Conservation (phyloP, 2,329 filamentous ascomycete species). For the Pseudovirgaria hyperparasitica region DNA sequence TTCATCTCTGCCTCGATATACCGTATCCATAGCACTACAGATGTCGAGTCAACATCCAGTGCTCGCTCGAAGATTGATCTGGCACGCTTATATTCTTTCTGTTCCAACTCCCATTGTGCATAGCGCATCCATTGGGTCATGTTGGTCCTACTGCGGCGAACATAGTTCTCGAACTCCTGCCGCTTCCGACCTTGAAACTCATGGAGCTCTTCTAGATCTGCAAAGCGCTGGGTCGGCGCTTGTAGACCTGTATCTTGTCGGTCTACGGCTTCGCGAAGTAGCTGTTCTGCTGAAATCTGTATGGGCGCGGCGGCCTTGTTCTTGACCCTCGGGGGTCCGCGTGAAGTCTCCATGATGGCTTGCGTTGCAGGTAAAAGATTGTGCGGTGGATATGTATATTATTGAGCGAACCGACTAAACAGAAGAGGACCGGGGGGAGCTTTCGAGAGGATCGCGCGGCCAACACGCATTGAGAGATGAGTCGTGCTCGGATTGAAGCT, state of each 20-base stretch:
- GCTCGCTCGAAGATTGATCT: slow-evolving; percentile 90
- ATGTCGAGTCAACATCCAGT: slow-evolving; percentile 80
- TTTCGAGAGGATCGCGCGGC: no score
- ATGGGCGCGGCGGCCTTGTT: slow-evolving; percentile 84
- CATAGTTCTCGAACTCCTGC: slow-evolving; percentile 96
- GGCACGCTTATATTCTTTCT: slow-evolving; percentile 90
- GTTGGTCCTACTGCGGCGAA: slow-evolving; percentile 83
- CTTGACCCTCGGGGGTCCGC: slow-evolving; percentile 91
- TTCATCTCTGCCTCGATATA: slow-evolving; percentile 98
- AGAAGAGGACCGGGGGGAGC: no score
- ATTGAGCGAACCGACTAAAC: no score
- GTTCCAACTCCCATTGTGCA: slow-evolving; percentile 92
- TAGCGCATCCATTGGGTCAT: slow-evolving; percentile 99
- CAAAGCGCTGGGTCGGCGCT: slow-evolving; percentile 87
- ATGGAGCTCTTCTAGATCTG: slow-evolving; percentile 93
- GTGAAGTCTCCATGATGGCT: slow-evolving; percentile 65
- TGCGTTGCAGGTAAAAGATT: no score
- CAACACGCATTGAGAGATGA: no score
- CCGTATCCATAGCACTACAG: slow-evolving; percentile 75
- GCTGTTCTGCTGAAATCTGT: slow-evolving; percentile 90
- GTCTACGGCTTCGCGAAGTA: slow-evolving; percentile 93
- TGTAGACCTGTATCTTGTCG: slow-evolving; percentile 81
- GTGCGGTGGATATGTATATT: no score
- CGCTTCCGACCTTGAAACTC: slow-evolving; percentile 94
- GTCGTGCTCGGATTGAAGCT: no score